Percentiles rank a stretch among this genome's conserved stretches.
Conservation (phyloP, 345 rosid species). For the Arabidopsis thaliana region TAIR10.1 NC_003076.8:7212501-7213000, state of each 20-base stretch:
- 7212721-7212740: conserved; percentile 79
- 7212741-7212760: conserved; percentile 84
- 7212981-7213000: conserved; percentile 73
- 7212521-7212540: conserved; percentile 80
- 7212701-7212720: conserved; percentile 82
- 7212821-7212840: conserved; percentile 84
- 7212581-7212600: conserved; percentile 71
- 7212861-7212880: conserved; percentile 82
- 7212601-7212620: conserved; percentile 83
- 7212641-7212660: conserved; percentile 63
- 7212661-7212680: conserved; percentile 76
- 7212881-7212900: conserved; percentile 24
- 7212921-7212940: background rate
- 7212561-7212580: conserved; percentile 70
- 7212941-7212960: background rate
- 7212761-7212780: conserved; percentile 76
- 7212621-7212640: conserved; percentile 75
- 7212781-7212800: conserved; percentile 80
- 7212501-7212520: conserved; percentile 78
- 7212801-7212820: conserved; percentile 81
- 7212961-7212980: conserved; percentile 71
- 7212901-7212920: background rate
- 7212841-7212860: conserved; percentile 71
- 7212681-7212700: conserved; percentile 67
- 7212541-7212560: conserved; percentile 81